These are phyloP conservation scores for Boeremia exigua DNA, from an alignment of 2,329 filamentous ascomycete species.

Conservation along the genomic window DNA sequence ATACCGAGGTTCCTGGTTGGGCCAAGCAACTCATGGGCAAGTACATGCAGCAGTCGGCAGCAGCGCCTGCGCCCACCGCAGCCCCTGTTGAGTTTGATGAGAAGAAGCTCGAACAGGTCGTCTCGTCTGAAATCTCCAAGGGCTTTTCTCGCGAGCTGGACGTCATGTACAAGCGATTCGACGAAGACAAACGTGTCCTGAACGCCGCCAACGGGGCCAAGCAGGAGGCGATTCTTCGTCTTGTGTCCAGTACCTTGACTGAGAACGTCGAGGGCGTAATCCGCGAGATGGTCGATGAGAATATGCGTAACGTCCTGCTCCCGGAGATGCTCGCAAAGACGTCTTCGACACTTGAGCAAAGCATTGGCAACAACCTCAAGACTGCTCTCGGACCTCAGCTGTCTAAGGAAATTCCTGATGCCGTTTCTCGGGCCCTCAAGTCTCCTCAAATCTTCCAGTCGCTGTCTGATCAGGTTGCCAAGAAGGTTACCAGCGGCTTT, in stretches of 20 bases:
- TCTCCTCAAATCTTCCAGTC: conserved; percentile 74
- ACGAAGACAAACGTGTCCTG: conserved; percentile 71
- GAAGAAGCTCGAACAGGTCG: conserved; percentile 59
- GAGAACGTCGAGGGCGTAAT: conserved; percentile 79
- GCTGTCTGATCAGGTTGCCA: conserved; percentile 74
- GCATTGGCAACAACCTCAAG: conserved; percentile 72
- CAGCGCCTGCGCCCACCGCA: conserved; percentile 20
- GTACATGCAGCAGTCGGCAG: conserved; percentile 28
- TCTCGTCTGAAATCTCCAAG: conserved; percentile 58
- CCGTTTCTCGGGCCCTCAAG: conserved; percentile 71
- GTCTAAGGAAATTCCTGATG: conserved; percentile 75
- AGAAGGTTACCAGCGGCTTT: conserved; percentile 69
- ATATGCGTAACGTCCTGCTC: conserved; percentile 76
- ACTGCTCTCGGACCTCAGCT: conserved; percentile 70
- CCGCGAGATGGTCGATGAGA: conserved; percentile 74
- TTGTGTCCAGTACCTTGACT: conserved; percentile 71
- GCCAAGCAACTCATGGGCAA: conserved; percentile 45
- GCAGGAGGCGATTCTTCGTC: conserved; percentile 71
- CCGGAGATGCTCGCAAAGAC: conserved; percentile 75
- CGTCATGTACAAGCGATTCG: conserved; percentile 65
- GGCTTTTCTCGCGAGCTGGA: conserved; percentile 57
- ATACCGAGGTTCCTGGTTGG: conserved; percentile 44
- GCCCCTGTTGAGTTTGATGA: conserved; percentile 51
- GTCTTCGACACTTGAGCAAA: conserved; percentile 71
- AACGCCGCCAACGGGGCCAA: conserved; percentile 69